phyloP scores from a whole-genome alignment of 768 basidiomycete genomes.

The Pulveroboletus frians region DNA sequence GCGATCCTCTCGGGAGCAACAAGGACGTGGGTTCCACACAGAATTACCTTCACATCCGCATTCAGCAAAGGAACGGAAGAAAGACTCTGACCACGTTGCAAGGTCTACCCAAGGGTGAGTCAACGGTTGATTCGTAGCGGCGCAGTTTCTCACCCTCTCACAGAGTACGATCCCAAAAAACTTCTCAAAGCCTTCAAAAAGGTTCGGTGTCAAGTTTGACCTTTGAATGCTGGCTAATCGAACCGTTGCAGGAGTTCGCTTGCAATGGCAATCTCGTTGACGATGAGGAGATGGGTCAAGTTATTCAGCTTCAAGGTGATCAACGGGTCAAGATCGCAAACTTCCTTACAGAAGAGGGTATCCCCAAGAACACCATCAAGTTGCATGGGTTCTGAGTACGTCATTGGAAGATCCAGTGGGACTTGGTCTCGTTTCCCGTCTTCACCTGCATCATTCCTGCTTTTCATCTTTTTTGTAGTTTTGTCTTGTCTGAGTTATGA shows the following conservation, averaged over 20 bases:
- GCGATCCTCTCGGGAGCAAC: slow-evolving; percentile 69
- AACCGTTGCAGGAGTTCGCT: slow-evolving; percentile 73
- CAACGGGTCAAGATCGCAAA: slow-evolving; percentile 86
- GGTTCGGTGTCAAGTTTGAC: slow-evolving; percentile 37
- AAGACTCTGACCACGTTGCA: slow-evolving; percentile 98
- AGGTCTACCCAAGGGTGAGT: slow-evolving; percentile 82
- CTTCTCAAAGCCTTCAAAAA: slow-evolving; percentile 99
- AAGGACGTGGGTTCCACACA: slow-evolving; percentile 76
- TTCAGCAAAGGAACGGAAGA: slow-evolving; percentile 98
- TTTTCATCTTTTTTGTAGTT: slow-evolving; percentile 17
- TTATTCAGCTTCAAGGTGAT: slow-evolving; percentile 98
- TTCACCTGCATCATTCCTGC: slow-evolving; percentile 9
- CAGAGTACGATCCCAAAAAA: slow-evolving; percentile 97
- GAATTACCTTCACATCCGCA: slow-evolving; percentile 91
- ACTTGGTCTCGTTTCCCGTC: neutral
- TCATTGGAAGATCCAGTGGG: neutral
- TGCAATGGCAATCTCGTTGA: slow-evolving; percentile 97
- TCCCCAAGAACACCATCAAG: slow-evolving; percentile 75
- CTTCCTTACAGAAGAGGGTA: slow-evolving; percentile 82
- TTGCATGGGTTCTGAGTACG: slow-evolving; percentile 75
- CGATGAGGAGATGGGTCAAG: slow-evolving; percentile 92
- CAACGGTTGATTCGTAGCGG: slow-evolving; percentile 4
- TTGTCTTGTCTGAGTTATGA: slow-evolving; percentile 15
- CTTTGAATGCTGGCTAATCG: slow-evolving; percentile 6
- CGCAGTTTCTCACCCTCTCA: slow-evolving; percentile 11